phyloP scores from a whole-genome alignment of 306 rosid species.

The Prunus armeniaca region DNA sequence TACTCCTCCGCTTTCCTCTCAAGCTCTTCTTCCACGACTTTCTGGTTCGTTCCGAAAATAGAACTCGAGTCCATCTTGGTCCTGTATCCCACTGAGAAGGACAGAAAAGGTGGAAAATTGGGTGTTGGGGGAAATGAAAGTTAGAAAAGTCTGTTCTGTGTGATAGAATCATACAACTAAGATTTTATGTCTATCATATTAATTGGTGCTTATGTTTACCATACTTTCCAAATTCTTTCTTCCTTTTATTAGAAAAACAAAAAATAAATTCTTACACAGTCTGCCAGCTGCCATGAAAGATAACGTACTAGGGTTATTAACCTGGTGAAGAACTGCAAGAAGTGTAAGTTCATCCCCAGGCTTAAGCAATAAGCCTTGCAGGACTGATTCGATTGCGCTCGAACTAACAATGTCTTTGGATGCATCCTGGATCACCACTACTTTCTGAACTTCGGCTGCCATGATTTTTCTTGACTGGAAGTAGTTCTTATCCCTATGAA shows the following conservation, averaged over 20 bases:
- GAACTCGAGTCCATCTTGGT: constrained; percentile 40
- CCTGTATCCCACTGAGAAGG: constrained; percentile 65
- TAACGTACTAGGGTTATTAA: constrained; percentile 72
- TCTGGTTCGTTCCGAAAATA: constrained; percentile 40
- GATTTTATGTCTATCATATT: neutral
- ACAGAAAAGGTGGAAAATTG: neutral
- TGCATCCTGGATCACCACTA: constrained; percentile 74
- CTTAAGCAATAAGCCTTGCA: constrained; percentile 35
- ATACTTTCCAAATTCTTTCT: neutral
- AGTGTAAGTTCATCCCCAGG: constrained; percentile 67
- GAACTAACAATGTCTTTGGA: constrained; percentile 49
- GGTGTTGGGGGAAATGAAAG: neutral
- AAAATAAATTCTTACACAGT: constrained; percentile 38
- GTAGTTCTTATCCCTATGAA: neutral
- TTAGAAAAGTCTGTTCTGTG: constrained; percentile 5
- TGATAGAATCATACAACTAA: neutral
- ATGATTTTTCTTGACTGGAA: neutral
- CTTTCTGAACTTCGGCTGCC: constrained; percentile 39
- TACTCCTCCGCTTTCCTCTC: constrained; percentile 41
- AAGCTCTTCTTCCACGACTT: constrained; percentile 32
- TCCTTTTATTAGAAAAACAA: neutral
- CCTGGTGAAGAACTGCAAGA: constrained; percentile 67
- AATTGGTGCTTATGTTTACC: neutral
- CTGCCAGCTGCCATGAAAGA: constrained; percentile 37
- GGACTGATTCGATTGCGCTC: constrained; percentile 42